Conservation (phyloP, 164 flowering plant species). For the Echeveria elegans region DNA sequence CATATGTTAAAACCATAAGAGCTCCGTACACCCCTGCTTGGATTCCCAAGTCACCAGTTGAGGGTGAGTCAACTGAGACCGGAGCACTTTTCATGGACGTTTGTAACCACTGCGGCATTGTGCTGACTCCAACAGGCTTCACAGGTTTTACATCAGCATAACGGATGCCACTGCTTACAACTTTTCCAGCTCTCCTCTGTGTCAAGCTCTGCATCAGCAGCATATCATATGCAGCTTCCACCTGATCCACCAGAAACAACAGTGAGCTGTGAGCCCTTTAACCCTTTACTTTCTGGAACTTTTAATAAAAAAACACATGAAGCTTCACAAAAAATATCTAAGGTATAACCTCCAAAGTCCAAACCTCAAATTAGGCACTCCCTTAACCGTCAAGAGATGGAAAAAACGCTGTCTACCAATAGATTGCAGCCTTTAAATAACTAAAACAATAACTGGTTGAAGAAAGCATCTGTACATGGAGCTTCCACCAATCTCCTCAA, state of each 20-base stretch:
- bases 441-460: neutral
- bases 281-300: neutral
- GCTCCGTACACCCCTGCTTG: constrained; percentile 92
- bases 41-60: constrained; percentile 49
- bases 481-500: no score
- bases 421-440: neutral
- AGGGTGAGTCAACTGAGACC: constrained; percentile 58
- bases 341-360: neutral
- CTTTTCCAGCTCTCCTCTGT: constrained; percentile 79
- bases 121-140: constrained; percentile 29
- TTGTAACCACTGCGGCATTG: constrained; percentile 79
- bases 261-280: neutral
- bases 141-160: constrained; percentile 83
- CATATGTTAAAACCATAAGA: constrained; percentile 65
- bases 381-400: neutral
- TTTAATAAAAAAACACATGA: neutral
- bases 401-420: neutral
- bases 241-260: constrained; percentile 32
- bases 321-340: neutral
- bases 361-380: neutral
- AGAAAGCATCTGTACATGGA: no score
- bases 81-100: constrained; percentile 43
- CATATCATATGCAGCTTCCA: constrained; percentile 96
- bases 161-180: constrained; percentile 53
- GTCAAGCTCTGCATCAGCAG: constrained; percentile 83